Evolutionary conservation across 2,329 filamentous ascomycete genomes (phyloP), one percentile per base, ranked within the genome.

Genomic region (Iodosphaeria phyllophila): DNA sequence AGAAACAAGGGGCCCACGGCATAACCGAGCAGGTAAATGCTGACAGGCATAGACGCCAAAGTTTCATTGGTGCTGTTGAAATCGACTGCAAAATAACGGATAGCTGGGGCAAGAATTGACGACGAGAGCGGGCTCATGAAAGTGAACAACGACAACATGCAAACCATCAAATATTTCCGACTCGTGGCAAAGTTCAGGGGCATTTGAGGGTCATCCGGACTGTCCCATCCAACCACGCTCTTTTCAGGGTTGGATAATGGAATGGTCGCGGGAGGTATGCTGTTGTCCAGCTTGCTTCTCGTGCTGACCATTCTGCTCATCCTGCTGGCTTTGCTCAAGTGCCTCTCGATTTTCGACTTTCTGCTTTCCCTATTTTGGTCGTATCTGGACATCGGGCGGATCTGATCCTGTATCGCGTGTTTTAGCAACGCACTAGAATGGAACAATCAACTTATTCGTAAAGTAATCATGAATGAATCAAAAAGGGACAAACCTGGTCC

Each of bases 111-210:
- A 11, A 64, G 44, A 27, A 74, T 73, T 2, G 68, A 69, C 5
- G 68, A 73, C 0, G 68, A 65, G 14, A 75, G 64, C 0, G 71
- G 68, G 0, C 69, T 72, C 38, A 75, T 63, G 33, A 75, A 62
- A 6, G 69, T 73, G 39, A 73, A 73, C 32, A 52, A 47, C 1
- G 66, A 58, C 12, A 75, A 56, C 11, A 66, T 54, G 23, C 55
- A 42, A 5, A 64, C 58, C 18, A 64, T 56, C 11, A 57, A 41
- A 67, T 68, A 74, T 48, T 73, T 74, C 35, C 56, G 61, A 11
- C 42, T 41, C 5, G 35, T 38, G 2, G 56, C 33, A 48, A 72
- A 71, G 42, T 73, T 72, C 35, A 67, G 52, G 2, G 67, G 67
- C 44, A 65, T 64, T 3, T 48, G 45, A 0, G 63, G 64, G 37